Percentiles rank a stretch among this genome's conserved stretches.
Conservation (phyloP, 352 stramenopile species). For the Pythium phragmiticola region DNA sequence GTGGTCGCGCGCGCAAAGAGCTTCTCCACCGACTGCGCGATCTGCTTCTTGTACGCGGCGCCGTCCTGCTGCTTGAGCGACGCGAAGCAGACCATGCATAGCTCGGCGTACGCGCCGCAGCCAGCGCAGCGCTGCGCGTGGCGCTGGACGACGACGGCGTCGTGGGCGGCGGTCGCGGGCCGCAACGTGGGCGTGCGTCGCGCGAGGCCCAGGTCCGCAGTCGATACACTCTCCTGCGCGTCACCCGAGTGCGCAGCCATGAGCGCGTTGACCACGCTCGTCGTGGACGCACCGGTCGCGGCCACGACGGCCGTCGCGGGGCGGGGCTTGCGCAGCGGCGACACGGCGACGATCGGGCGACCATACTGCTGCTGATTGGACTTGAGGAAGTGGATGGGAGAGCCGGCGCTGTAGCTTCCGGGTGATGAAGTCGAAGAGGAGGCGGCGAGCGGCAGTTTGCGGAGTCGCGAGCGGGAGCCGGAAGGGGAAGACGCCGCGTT, state of each 20-base stretch:
- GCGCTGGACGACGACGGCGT: not conserved
- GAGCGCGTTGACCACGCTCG: conserved; percentile 37
- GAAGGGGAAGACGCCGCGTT: conserved; percentile 10
- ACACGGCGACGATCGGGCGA: not conserved
- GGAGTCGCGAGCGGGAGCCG: too few relatives aligned
- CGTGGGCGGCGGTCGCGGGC: not conserved
- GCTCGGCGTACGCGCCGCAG: conserved; percentile 61
- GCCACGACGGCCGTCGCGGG: conserved; percentile 32
- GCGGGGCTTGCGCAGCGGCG: conserved; percentile 28
- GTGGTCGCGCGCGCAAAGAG: conserved; percentile 61
- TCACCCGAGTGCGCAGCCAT: conserved; percentile 19
- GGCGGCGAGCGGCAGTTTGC: not conserved
- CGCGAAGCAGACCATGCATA: conserved; percentile 71
- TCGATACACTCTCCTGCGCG: not conserved
- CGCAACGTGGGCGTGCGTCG: conserved; percentile 8
- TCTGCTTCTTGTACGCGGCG: conserved; percentile 62
- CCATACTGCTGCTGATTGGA: conserved; percentile 7
- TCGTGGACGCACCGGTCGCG: conserved; percentile 11
- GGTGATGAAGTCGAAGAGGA: conserved; percentile 8
- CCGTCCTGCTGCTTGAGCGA: conserved; percentile 61
- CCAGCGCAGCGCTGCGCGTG: conserved; percentile 47
- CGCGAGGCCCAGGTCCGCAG: too few relatives aligned
- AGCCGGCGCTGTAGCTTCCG: conserved; percentile 1
- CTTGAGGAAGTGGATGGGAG: conserved; percentile 24
- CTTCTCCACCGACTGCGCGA: conserved; percentile 56